phyloP scores from a whole-genome alignment of 139 green algal species.

The Dunaliella primolecta region DNA sequence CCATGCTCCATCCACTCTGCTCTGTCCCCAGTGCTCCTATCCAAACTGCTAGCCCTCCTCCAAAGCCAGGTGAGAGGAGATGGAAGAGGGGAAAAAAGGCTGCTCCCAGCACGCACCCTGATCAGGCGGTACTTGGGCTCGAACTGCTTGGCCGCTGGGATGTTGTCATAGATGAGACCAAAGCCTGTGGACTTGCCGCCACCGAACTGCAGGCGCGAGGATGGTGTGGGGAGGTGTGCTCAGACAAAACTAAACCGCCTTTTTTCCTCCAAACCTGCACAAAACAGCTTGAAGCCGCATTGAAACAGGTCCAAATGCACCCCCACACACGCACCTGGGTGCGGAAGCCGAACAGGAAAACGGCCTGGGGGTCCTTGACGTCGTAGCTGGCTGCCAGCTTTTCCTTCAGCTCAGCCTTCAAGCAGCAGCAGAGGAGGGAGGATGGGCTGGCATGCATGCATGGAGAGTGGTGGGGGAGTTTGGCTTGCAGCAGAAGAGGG shows the following conservation, averaged over 20 bases:
- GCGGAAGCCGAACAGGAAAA: constrained; percentile 96
- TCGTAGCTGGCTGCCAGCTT: constrained; percentile 97
- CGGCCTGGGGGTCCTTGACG: constrained; percentile 77
- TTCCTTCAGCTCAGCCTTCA: constrained; percentile 87
- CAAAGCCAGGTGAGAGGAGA: too few species aligned
- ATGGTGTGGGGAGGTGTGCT: neutral
- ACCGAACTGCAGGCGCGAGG: constrained; percentile 77
- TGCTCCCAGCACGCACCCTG: constrained; percentile 71
- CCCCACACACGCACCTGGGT: constrained; percentile 80
- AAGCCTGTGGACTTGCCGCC: constrained; percentile 99
- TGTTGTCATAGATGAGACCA: constrained; percentile 97
- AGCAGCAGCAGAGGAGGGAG: neutral
- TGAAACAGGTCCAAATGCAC: too few species aligned
- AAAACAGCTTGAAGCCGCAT: too few species aligned
- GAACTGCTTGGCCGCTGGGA: constrained; percentile 95
- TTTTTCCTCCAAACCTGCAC: too few species aligned
- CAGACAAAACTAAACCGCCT: neutral
- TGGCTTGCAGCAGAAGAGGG: neutral
- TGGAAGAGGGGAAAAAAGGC: too few species aligned
- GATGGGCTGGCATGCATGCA: neutral
- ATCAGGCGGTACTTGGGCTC: constrained; percentile 97
- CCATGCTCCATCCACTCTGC: too few species aligned
- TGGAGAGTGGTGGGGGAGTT: neutral
- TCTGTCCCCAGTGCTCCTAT: too few species aligned
- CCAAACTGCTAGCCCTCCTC: too few species aligned